These are phyloP conservation scores for Hericium rajendrae DNA, from an alignment of 768 basidiomycete species.

Conservation along the genomic window DNA sequence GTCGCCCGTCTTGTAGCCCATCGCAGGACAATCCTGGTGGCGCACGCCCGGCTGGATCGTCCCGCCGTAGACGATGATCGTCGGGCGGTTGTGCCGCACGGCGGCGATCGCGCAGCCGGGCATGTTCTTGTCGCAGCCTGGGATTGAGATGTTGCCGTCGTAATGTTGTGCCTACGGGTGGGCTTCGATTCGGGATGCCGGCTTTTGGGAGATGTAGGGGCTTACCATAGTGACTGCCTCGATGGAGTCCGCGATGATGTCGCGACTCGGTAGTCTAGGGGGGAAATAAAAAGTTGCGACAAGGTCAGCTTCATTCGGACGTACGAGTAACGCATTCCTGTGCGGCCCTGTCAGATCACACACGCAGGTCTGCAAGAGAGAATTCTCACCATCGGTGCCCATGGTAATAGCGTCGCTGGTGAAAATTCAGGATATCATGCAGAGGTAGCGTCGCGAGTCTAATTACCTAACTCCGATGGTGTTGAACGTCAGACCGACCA, in stretches of 20 bases:
- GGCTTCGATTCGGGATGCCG: neutral
- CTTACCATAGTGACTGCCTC: conserved; percentile 62
- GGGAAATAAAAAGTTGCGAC: neutral
- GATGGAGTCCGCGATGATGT: conserved; percentile 84
- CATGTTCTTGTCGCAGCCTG: conserved; percentile 92
- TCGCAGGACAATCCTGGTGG: conserved; percentile 70
- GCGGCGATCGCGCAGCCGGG: conserved; percentile 84
- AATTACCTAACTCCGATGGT: conserved; percentile 74
- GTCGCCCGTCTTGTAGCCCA: conserved; percentile 73
- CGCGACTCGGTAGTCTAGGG: conserved; percentile 69
- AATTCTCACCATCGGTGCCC: conserved; percentile 69
- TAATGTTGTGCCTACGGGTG: conserved; percentile 68
- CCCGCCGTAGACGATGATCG: conserved; percentile 78
- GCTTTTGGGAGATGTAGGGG: neutral
- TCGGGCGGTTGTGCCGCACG: conserved; percentile 78
- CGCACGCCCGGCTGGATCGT: conserved; percentile 72
- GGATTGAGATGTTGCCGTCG: conserved; percentile 79
- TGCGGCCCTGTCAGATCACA: neutral
- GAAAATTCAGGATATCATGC: neutral
- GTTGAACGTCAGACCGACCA: conserved; percentile 78
- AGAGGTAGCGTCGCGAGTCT: neutral
- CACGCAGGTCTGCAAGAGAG: neutral
- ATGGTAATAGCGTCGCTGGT: conserved; percentile 79
- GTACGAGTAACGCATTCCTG: conserved; percentile 84
- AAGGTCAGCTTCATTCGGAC: conserved; percentile 19